Conservation (phyloP, 2,329 filamentous ascomycete genomes). For the Aspergillaceae sp. region DNA sequence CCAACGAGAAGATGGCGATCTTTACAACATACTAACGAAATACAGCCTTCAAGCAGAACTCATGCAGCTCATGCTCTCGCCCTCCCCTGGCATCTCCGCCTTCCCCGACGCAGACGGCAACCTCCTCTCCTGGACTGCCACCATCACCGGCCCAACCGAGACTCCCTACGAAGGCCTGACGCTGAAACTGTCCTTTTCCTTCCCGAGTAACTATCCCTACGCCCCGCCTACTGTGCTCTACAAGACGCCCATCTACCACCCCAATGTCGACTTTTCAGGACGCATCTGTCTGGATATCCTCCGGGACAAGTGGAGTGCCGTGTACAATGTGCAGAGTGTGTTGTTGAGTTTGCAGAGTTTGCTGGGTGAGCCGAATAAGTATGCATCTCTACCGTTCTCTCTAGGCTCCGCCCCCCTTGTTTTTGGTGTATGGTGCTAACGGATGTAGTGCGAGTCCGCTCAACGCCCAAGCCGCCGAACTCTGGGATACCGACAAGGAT, state of each 20-base stretch:
- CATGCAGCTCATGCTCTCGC: conserved; percentile 96
- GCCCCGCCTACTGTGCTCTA: conserved; percentile 84
- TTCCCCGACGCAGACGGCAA: conserved; percentile 88
- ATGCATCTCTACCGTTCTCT: conserved; percentile 26
- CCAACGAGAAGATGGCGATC: background rate
- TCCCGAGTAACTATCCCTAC: conserved; percentile 90
- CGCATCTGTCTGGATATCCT: conserved; percentile 96
- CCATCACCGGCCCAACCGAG: conserved; percentile 80
- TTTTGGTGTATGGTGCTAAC: conserved; percentile 3
- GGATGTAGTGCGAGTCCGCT: conserved; percentile 70
- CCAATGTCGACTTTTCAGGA: conserved; percentile 95
- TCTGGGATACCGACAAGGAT: conserved; percentile 82
- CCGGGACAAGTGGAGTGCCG: conserved; percentile 98
- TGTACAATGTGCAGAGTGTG: conserved; percentile 92
- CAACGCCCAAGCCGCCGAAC: conserved; percentile 89
- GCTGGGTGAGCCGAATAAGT: conserved; percentile 98
- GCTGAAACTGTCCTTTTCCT: conserved; percentile 86
- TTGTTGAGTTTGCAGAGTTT: conserved; percentile 89
- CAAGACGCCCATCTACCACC: conserved; percentile 98
- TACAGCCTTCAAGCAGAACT: conserved; percentile 86
- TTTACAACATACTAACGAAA: background rate
- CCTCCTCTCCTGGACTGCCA: conserved; percentile 85
- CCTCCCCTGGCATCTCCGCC: conserved; percentile 85
- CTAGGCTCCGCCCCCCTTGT: too few species aligned
- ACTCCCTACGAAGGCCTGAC: conserved; percentile 83